Base-by-base conservation (phyloP, 2,329 filamentous ascomycete species). In the Simplicillium sp. region DNA sequence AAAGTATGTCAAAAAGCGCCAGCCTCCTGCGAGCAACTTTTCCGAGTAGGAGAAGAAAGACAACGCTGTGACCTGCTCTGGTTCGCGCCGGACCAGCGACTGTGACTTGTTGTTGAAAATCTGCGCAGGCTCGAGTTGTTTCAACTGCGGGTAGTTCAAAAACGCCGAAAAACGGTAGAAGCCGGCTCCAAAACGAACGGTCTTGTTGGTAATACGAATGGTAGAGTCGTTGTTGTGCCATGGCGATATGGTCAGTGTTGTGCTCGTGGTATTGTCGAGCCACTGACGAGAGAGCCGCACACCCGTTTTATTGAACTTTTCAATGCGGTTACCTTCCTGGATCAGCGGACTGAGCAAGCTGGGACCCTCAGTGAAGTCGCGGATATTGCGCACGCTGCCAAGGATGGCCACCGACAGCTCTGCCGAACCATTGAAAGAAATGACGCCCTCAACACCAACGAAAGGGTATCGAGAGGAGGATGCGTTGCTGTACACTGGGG, bases 1-100 rank as follows among this genome's bases (percentile, higher is more conserved):
- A 56, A 83, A 82, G 50, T 82, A 83, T 0, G 78, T 82, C 35
- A 83, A 55, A 48, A 82, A 83, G 2, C 77, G 62, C 79, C 77
- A 83, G 4, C 74, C 76, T 9, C 78, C 78, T 2, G 80, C 78
- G 3, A 80, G 61, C 0, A 83, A 61, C 47, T 82, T 83, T 25
- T 75, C 62, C 0, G 65, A 72, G 47, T 82, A 83, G 0, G 79
- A 82, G 4, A 83, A 59, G 55, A 83, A 82, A 0, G 76, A 74
- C 0, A 82, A 56, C 0, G 76, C 75, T 1, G 62, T 64, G 1
- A 69, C 66, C 40, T 75, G 64, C 32, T 65, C 66, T 0, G 65
- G 56, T 25, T 68, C 57, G 35, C 72, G 55, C 0, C 55, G 44
- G 18, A 73, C 66, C 3, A 81, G 55, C 7, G 54, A 53, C 20